A percentile compares a stretch with the other conserved stretches of the same genome.
These are phyloP conservation scores for Bryum argenteum DNA, from an alignment of 225 moss, liverwort and hornwort species.

Conservation along the genomic window DNA sequence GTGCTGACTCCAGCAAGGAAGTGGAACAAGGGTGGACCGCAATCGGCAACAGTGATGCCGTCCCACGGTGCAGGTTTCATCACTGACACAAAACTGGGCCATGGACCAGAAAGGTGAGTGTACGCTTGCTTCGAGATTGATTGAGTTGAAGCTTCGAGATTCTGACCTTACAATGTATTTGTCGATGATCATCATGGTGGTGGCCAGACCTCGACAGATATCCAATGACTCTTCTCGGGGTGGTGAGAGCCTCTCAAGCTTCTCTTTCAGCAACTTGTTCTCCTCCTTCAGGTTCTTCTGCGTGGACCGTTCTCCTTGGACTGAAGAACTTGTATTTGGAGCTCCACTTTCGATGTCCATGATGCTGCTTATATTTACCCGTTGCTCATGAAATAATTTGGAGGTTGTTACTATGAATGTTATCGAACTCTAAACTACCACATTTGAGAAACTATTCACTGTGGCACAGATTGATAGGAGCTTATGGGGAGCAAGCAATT, in stretches of 20 bases:
- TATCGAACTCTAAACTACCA: background rate
- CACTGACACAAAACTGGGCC: slow-evolving; percentile 49
- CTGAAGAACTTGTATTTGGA: slow-evolving; percentile 1
- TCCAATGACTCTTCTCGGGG: slow-evolving; percentile 63
- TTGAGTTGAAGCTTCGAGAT: background rate
- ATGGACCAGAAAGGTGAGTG: background rate
- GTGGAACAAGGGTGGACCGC: slow-evolving; percentile 63
- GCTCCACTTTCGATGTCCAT: slow-evolving; percentile 31
- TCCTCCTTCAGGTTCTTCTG: slow-evolving; percentile 27
- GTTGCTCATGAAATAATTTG: slow-evolving; percentile 15
- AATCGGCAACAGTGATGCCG: slow-evolving; percentile 70
- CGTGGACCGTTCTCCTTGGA: slow-evolving; percentile 1
- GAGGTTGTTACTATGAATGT: background rate
- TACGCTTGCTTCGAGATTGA: too few species aligned
- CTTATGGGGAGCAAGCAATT: background rate
- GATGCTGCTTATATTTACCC: background rate
- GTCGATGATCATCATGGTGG: slow-evolving; percentile 64
- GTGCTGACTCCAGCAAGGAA: slow-evolving; percentile 67
- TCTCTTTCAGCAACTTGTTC: slow-evolving; percentile 28
- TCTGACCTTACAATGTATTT: slow-evolving; percentile 35
- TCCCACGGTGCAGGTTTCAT: slow-evolving; percentile 71
- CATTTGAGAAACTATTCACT: background rate
- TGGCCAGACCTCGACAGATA: slow-evolving; percentile 65
- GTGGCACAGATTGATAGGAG: background rate
- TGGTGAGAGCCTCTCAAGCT: slow-evolving; percentile 19